A percentile compares a stretch with the other conserved stretches of the same genome.
These are phyloP conservation scores for Ottelia alismoides DNA, from an alignment of 106 monocot genomes.

Conservation along the genomic window DNA sequence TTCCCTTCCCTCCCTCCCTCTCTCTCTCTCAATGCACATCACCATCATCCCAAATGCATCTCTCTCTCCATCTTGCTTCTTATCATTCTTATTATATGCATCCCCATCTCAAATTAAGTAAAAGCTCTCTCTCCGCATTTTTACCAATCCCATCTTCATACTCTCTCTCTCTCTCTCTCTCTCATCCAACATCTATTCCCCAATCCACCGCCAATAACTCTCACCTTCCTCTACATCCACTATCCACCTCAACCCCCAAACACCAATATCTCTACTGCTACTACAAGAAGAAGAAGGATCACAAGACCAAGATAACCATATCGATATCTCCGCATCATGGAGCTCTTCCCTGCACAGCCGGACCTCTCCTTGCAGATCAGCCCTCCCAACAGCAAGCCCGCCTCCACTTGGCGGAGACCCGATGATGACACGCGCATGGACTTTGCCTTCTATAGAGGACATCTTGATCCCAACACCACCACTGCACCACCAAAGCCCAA, in stretches of 20 bases:
- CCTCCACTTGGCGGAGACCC: constrained; percentile 1
- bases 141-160: too few species aligned
- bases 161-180: too few species aligned
- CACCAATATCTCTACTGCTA: not conserved
- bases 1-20: constrained; percentile 6
- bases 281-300: not conserved
- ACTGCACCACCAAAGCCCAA: not conserved
- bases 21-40: not conserved
- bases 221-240: constrained; percentile 7
- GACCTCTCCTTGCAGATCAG: constrained; percentile 59
- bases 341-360: constrained; percentile 53
- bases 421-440: constrained; percentile 19
- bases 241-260: constrained; percentile 1
- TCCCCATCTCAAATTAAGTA: constrained; percentile 7
- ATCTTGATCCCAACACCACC: constrained; percentile 20
- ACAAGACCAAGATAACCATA: not conserved
- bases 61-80: not conserved
- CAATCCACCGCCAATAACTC: constrained; percentile 5
- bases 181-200: constrained; percentile 10
- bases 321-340: too few species aligned
- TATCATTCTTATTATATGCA: constrained; percentile 19
- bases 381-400: constrained; percentile 25
- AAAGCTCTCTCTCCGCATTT: too few species aligned
- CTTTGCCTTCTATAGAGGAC: constrained; percentile 39
- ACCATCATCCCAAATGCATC: too few species aligned